Base-by-base conservation (phyloP, 345 rosid species). In the Syzygium aqueum region DNA sequence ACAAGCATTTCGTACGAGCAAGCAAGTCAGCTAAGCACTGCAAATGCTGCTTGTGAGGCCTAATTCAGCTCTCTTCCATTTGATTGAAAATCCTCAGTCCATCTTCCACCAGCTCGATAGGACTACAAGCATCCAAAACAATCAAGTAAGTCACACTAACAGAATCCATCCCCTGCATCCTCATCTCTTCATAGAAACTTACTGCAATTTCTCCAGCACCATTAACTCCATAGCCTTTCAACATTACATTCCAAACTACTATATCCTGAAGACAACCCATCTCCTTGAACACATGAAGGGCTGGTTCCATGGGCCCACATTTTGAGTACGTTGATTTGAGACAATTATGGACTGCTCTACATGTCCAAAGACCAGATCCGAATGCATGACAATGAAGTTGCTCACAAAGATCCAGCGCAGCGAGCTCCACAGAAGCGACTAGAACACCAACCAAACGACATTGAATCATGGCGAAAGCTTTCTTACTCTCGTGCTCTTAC, bases 281-380 rank as follows among this genome's bases (percentile, higher is more conserved):
- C 86, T 92, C 92, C 85, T 89, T 28, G 49, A 91, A 92, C 46
- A 73, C 88, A 73, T 28, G 17, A 25, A 87, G 19, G 8, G 94
- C 90, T 50, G 90, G 86, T 25, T 89, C 89, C 86, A 88, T 89
- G 56, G 77, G 87, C 57, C 94, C 93, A 53, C 94, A 91, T 56
- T 91, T 93, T 9, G 93, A 90, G 85, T 93, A 93, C 56, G 95
- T 87, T 9, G 95, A 90, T 87, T 91, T 89, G 9, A 92, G 92
- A 88, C 91, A 87, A 77, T 91, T 93, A 51, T 90, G 92, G 89
- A 92, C 89, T 67, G 87, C 51, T 85, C 86, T 88, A 85, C 82
- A 80, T 8, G 56, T 73, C 30, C 59, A 52, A n/a, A 88, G 90
- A 56, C 93, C 93, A 84, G 65, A 80, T 85, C 59, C 51, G 33